These are phyloP conservation scores for Aspergillus fructus DNA, from an alignment of 2,329 filamentous ascomycete species.

Conservation along the genomic window DNA sequence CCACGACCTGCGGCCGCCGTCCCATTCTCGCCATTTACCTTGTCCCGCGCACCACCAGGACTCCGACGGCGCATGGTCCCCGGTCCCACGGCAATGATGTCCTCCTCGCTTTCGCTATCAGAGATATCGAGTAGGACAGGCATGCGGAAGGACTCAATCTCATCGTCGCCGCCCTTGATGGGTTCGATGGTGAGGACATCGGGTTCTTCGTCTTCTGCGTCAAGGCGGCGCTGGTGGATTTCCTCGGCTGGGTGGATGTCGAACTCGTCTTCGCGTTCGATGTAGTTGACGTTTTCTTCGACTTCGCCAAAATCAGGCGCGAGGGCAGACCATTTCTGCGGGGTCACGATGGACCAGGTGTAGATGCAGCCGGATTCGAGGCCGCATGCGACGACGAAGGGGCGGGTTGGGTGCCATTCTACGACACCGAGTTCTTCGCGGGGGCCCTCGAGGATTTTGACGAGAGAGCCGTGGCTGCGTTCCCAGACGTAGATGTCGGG, in stretches of 20 bases:
- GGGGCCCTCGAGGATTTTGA: constrained; percentile 94
- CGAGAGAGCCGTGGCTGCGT: constrained; percentile 84
- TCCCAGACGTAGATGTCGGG: constrained; percentile 99
- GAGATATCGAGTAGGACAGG: constrained; percentile 90
- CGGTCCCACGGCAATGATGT: constrained; percentile 65
- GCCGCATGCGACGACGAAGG: constrained; percentile 85
- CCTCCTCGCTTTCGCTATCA: constrained; percentile 94
- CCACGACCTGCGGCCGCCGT: constrained; percentile 16
- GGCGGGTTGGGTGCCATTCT: constrained; percentile 91
- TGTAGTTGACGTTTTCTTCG: constrained; percentile 96
- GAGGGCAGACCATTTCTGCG: constrained; percentile 94
- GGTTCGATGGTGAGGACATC: constrained; percentile 80
- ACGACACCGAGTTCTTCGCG: constrained; percentile 96
- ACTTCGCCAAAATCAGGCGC: constrained; percentile 97
- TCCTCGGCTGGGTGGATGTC: constrained; percentile 96
- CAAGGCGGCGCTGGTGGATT: constrained; percentile 83
- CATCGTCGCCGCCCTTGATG: constrained; percentile 57
- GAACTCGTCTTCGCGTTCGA: constrained; percentile 94
- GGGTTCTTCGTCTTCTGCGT: constrained; percentile 89
- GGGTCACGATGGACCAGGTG: constrained; percentile 92
- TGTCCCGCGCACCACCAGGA: constrained; percentile 69
- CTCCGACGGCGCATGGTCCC: constrained; percentile 88
- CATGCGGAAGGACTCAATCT: constrained; percentile 74
- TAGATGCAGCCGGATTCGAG: constrained; percentile 91
- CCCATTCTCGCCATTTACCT: constrained; percentile 50